Evolutionary conservation across 2,329 filamentous ascomycete species (phyloP), one percentile per base, ranked within the genome.

Genomic region (Phyllosticta paracitricarpa): DNA sequence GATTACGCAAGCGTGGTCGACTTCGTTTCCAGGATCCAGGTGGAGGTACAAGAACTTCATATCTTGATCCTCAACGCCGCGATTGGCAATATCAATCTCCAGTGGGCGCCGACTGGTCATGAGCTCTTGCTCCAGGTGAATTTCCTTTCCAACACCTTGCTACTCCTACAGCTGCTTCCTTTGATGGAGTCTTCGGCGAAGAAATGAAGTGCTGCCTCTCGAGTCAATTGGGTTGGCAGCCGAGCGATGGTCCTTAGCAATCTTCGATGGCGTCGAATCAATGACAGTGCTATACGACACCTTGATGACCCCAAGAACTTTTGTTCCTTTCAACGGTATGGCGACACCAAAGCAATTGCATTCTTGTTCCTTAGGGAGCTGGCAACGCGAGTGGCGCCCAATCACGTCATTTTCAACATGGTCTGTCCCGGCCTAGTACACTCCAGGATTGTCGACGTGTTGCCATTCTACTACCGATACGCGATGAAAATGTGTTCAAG

Each of bases 211-310:
- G 10, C 48, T n/a, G 10, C 51, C 4, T 35, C 57, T 9, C 26
- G 57, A 22, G 7, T 59, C 40, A 59, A 26, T 12, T 54, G 57
- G 57, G 51, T 59, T 14, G 51, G 57, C 51, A 59, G 57, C 57
- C 51, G 57, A n/a, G 26, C 57, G 6, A 24, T 58, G 25, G 3
- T 52, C 24, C 17, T 51, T 3, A 58, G 56, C 56, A 58, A 30
- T 6, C 40, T 52, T 48, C 12, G 35, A 48, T 48, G 35, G 35
- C 12, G n/a, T 48, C 35, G 12, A 48, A 19, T 25, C 56, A 12
- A 52, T n/a, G 14, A 14, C 12, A 25, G 22, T 22, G 24, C 40
- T 19, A 19, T 2, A 22, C 3, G 35, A 30, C 12, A 25, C 40
- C 28, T 58, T 6, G 40, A 52, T 24, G 35, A 57, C 8, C 56